Percentiles rank a stretch among this genome's conserved stretches.
Evolutionary conservation across 805 yeast species (phyloP).

Genomic region (Torulaspora maleeae): DNA sequence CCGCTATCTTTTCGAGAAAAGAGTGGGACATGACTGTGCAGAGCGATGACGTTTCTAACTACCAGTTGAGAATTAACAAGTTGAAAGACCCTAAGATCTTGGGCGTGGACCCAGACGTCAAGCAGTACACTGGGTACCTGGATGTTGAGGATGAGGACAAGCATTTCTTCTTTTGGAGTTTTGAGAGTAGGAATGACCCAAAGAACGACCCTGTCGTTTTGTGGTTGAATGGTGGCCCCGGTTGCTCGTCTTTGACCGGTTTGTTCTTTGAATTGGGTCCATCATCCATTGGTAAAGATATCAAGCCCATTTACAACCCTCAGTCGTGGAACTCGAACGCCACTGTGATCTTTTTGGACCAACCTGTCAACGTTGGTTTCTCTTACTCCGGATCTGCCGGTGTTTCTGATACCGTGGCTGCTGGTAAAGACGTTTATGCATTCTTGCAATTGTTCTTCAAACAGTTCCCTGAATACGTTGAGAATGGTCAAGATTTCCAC

Average conservation of each 20-base stretch:
- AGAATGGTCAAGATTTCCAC: slow-evolving; percentile 55
- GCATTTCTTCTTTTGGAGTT: slow-evolving; percentile 81
- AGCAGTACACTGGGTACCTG: slow-evolving; percentile 81
- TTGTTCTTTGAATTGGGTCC: slow-evolving; percentile 86
- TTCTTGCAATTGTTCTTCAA: slow-evolving; percentile 75
- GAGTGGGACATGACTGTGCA: slow-evolving; percentile 32
- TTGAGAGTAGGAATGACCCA: slow-evolving; percentile 88
- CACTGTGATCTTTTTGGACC: slow-evolving; percentile 79
- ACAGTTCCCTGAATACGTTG: slow-evolving; percentile 55
- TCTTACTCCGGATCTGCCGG: slow-evolving; percentile 58
- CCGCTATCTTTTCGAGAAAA: slow-evolving; percentile 20
- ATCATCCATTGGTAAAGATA: slow-evolving; percentile 55
- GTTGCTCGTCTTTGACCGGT: slow-evolving; percentile 86
- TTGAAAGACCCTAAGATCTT: slow-evolving; percentile 53
- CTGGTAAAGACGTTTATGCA: slow-evolving; percentile 77
- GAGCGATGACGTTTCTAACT: slow-evolving; percentile 40
- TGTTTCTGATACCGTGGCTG: slow-evolving; percentile 70
- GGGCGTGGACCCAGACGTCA: slow-evolving; percentile 70
- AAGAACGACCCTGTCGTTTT: slow-evolving; percentile 74
- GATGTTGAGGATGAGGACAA: slow-evolving; percentile 80
- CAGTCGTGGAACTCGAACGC: slow-evolving; percentile 83
- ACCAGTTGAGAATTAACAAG: slow-evolving; percentile 58
- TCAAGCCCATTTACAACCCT: slow-evolving; percentile 66
- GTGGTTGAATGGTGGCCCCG: slow-evolving; percentile 96
- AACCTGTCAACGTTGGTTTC: slow-evolving; percentile 84